These are phyloP conservation scores for Ophiostoma sp. DNA, from an alignment of 2,329 filamentous ascomycete genomes.

Conservation along the genomic window DNA sequence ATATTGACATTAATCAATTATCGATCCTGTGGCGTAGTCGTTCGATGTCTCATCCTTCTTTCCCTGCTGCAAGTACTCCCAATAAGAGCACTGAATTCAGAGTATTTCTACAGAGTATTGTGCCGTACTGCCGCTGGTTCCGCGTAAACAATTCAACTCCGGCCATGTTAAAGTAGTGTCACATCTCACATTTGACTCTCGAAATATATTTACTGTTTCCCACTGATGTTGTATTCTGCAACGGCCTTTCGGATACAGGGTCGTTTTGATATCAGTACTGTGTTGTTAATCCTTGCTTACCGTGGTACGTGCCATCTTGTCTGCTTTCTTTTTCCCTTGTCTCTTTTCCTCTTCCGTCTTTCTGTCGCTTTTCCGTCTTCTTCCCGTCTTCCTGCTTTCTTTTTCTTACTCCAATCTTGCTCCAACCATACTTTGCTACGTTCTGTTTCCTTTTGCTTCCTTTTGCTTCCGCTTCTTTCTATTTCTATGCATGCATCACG, in stretches of 20 bases:
- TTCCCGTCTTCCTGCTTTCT: neutral
- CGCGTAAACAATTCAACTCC: constrained; percentile 8
- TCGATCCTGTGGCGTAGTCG: constrained; percentile 7
- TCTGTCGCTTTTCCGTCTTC: neutral
- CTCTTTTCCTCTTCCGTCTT: neutral
- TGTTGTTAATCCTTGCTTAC: neutral
- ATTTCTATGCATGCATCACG: constrained; percentile 10
- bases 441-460: neutral
- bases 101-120: neutral
- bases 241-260: neutral
- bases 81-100: neutral
- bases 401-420: neutral
- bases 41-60: neutral
- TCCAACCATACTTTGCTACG: neutral
- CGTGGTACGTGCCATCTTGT: neutral
- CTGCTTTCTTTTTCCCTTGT: neutral
- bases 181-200: neutral
- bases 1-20: neutral
- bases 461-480: neutral
- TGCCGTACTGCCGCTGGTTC: constrained; percentile 8
- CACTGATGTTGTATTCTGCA: constrained; percentile 1
- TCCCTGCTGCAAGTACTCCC: neutral
- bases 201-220: neutral
- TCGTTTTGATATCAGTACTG: neutral
- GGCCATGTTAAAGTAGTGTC: neutral